These are phyloP conservation scores for Tylopilus orsonianus DNA, from an alignment of 1,284 basidiomycete species.

Conservation along the genomic window DNA sequence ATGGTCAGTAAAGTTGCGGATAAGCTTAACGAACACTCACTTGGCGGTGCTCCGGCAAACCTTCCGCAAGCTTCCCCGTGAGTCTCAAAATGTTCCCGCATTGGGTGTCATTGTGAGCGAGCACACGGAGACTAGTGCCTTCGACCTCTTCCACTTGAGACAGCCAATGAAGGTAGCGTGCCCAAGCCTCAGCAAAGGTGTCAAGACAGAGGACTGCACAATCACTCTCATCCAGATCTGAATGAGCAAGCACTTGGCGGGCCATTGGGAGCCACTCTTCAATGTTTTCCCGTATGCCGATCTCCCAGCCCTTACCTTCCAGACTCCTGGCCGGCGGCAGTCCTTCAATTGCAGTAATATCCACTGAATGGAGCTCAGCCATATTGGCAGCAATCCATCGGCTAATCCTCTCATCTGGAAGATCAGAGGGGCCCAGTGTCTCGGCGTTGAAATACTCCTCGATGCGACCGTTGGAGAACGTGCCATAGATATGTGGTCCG, in stretches of 20 bases:
- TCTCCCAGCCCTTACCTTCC: constrained; percentile 55
- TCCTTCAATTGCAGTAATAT: constrained; percentile 66
- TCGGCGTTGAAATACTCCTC: constrained; percentile 92
- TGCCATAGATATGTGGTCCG: constrained; percentile 90
- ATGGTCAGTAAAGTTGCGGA: constrained; percentile 11
- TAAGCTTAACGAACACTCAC: constrained; percentile 39
- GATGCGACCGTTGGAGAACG: constrained; percentile 89
- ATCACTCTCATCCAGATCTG: constrained; percentile 43
- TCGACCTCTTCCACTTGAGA: constrained; percentile 55
- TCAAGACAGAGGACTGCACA: constrained; percentile 59
- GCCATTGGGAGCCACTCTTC: constrained; percentile 63
- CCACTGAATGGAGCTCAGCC: constrained; percentile 91
- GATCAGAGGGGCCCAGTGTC: constrained; percentile 72
- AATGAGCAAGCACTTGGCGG: constrained; percentile 61
- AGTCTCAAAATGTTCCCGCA: constrained; percentile 89
- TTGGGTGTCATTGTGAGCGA: constrained; percentile 91
- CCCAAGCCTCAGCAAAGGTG: constrained; percentile 63
- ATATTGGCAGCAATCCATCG: constrained; percentile 86
- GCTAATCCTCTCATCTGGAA: constrained; percentile 74
- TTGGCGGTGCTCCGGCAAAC: constrained; percentile 64
- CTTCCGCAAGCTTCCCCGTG: constrained; percentile 50
- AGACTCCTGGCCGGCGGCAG: constrained; percentile 37
- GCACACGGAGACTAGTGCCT: constrained; percentile 64
- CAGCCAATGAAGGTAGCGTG: constrained; percentile 68
- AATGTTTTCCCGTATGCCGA: constrained; percentile 61